These are phyloP conservation scores for Chondrus crispus DNA, from an alignment of 23 red algal genomes.

Conservation along the genomic window DNA sequence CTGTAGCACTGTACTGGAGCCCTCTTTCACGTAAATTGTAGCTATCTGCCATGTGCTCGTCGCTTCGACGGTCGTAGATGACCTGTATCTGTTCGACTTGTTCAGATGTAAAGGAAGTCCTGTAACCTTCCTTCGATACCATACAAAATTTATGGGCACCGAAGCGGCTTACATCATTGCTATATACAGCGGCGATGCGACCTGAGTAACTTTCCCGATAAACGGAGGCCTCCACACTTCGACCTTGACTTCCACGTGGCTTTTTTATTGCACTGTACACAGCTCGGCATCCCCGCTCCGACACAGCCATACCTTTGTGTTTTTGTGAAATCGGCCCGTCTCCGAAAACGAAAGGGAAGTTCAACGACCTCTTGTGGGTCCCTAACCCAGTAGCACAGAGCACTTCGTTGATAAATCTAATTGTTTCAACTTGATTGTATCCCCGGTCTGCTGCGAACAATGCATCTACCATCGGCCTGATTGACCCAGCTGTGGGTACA, in stretches of 20 bases:
- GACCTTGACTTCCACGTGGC: too few species aligned
- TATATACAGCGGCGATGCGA: not conserved
- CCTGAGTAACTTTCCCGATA: not conserved
- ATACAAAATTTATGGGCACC: not conserved
- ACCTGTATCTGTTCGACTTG: too few species aligned
- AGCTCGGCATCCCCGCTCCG: not conserved
- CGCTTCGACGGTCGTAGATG: too few species aligned
- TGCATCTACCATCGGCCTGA: not conserved
- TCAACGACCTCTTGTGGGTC: not conserved
- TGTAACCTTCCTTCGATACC: not conserved
- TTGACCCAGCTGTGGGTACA: not conserved
- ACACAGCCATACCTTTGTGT: constrained; percentile 10
- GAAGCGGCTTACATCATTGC: not conserved
- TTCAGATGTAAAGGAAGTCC: too few species aligned
- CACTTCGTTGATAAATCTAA: not conserved
- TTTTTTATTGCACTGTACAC: constrained; percentile 28
- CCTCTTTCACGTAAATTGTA: too few species aligned
- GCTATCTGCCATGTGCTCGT: too few species aligned
- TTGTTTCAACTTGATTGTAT: not conserved
- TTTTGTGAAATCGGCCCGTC: not conserved
- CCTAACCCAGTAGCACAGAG: not conserved
- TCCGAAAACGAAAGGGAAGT: not conserved
- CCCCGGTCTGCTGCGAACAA: not conserved
- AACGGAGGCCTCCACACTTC: not conserved
- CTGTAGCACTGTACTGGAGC: not conserved